Conservation (phyloP, 2,329 filamentous ascomycete genomes). For the Coleophoma eucalyptorum region DNA sequence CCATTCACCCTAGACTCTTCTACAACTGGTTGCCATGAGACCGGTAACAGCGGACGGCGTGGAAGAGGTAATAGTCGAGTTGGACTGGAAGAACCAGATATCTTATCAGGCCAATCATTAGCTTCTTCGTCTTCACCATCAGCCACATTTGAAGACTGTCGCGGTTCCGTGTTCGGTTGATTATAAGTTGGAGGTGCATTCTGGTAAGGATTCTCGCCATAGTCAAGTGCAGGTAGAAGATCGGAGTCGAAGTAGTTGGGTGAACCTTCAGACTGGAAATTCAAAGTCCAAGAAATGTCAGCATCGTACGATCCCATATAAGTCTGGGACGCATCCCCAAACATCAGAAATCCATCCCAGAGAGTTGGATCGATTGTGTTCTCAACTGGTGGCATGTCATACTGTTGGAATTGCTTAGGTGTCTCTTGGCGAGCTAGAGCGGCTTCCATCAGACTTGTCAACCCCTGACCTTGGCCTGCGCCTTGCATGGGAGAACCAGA, state of each 20-base stretch:
- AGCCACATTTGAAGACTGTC: conserved; percentile 10
- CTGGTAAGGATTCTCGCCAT: conserved; percentile 13
- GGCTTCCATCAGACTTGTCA: conserved; percentile 24
- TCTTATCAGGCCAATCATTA: conserved; percentile 23
- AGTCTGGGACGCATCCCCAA: conserved; percentile 14
- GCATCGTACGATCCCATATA: conserved; percentile 26
- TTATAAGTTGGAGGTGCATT: conserved; percentile 4
- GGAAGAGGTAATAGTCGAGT: conserved; percentile 8
- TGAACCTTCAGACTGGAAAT: conserved; percentile 14
- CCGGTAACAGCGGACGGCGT: conserved; percentile 14
- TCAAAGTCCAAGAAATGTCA: conserved; percentile 24
- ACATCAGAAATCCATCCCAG: conserved; percentile 24
- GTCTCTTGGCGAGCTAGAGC: conserved; percentile 16
- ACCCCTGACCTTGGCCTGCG: conserved; percentile 13
- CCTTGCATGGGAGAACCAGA: conserved; percentile 3
- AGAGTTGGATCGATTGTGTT: conserved; percentile 12
- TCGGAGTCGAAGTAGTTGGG: conserved; percentile 14
- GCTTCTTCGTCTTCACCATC: conserved; percentile 22
- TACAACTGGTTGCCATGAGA: conserved; percentile 21
- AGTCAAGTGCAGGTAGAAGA: conserved; percentile 11
- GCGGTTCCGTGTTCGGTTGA: not conserved
- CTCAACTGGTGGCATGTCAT: conserved; percentile 13
- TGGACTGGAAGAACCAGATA: conserved; percentile 8
- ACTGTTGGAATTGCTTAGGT: not conserved
- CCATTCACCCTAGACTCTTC: conserved; percentile 19